A percentile compares a stretch with the other conserved stretches of the same genome.
These are phyloP conservation scores for Alternaria viburni DNA, from an alignment of 2,329 filamentous ascomycete genomes.

Conservation along the genomic window DNA sequence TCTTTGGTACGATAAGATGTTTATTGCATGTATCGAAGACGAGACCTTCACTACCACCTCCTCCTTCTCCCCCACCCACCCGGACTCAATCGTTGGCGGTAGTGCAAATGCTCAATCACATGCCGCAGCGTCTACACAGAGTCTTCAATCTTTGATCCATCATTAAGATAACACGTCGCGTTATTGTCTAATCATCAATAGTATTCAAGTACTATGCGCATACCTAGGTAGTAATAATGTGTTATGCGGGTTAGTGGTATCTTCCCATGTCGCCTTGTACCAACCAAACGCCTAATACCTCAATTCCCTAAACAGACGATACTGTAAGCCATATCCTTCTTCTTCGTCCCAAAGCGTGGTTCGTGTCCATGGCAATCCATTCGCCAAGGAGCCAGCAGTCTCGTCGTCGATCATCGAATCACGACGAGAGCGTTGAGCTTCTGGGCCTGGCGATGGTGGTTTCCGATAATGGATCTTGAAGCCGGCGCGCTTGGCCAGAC, in stretches of 20 bases:
- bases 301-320: neutral
- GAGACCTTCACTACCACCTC: neutral
- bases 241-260: constrained; percentile 7
- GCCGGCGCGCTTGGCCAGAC: neutral
- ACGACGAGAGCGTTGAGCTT: neutral
- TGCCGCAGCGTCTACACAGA: neutral
- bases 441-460: neutral
- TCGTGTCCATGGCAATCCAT: neutral
- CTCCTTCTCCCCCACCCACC: neutral
- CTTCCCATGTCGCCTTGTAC: constrained; percentile 1
- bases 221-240: neutral
- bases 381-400: neutral
- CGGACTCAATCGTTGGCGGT: neutral
- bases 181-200: neutral
- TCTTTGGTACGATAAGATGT: neutral
- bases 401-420: neutral
- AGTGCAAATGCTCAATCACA: neutral
- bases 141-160: neutral
- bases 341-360: neutral
- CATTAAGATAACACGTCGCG: neutral
- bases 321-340: neutral
- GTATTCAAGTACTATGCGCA: neutral
- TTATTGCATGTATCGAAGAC: neutral
- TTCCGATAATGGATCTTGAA: neutral
- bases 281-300: constrained; percentile 6